Conservation (phyloP, 805 yeast genomes). For the Schizosaccharomyces octosporus region DNA sequence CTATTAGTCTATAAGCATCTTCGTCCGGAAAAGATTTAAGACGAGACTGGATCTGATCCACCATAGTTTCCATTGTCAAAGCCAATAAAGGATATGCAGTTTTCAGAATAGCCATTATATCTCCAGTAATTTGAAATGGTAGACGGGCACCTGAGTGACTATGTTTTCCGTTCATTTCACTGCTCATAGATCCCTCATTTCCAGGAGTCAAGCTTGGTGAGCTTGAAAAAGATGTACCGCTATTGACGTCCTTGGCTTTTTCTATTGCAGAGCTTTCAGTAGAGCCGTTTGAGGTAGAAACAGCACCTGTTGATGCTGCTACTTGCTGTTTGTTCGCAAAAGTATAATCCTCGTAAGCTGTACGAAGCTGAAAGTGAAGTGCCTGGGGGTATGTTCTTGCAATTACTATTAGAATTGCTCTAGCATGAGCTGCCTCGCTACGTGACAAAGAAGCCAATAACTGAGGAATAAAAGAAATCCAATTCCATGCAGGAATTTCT, state of each 20-base stretch:
- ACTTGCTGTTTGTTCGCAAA: conserved; percentile 57
- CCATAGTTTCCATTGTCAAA: conserved; percentile 74
- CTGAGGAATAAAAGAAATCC: conserved; percentile 95
- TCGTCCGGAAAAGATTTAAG: conserved; percentile 88
- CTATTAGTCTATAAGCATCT: conserved; percentile 80
- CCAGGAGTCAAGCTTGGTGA: no score
- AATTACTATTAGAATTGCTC: conserved; percentile 67
- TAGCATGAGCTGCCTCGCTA: conserved; percentile 69
- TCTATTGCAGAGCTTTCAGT: conserved; percentile 9
- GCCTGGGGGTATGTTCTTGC: conserved; percentile 97
- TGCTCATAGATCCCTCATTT: no score
- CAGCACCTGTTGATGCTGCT: conserved; percentile 18
- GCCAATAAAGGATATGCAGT: conserved; percentile 92
- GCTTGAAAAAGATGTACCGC: no score
- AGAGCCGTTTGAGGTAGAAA: conserved; percentile 5
- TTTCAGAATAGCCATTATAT: conserved; percentile 79
- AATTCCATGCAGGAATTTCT: conserved; percentile 96
- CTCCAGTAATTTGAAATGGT: conserved; percentile 85
- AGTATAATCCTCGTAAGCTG: conserved; percentile 82
- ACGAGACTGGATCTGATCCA: conserved; percentile 81
- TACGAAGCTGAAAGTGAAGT: conserved; percentile 78
- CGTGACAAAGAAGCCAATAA: conserved; percentile 70
- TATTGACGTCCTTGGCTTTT: not conserved
- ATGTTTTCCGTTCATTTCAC: not conserved
- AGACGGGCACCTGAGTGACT: conserved; percentile 20